phyloP scores from a whole-genome alignment of 257 asterid genomes.

The Orobanche coerulescens region DNA sequence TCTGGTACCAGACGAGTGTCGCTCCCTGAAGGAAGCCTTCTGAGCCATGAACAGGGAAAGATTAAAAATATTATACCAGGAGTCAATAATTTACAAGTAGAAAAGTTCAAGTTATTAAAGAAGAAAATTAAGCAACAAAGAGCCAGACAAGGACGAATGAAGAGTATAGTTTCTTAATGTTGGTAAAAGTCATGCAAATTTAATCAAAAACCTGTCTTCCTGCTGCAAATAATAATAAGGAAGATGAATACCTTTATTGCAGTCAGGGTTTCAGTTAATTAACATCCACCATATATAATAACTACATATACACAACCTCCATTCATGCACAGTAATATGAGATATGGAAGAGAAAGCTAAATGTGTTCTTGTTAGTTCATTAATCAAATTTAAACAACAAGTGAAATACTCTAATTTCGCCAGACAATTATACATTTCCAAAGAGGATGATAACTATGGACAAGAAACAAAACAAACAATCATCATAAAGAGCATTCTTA shows the following conservation, averaged over 20 bases:
- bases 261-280: neutral
- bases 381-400: neutral
- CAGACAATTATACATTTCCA: neutral
- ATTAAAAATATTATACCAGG: neutral
- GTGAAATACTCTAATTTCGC: neutral
- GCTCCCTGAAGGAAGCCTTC: slow-evolving; percentile 68
- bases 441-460: neutral
- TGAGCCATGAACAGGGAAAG: slow-evolving; percentile 26
- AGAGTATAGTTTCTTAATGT: neutral
- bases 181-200: neutral
- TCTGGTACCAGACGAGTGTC: slow-evolving; percentile 57
- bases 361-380: neutral
- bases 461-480: neutral
- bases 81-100: no score
- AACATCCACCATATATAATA: neutral
- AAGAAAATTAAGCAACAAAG: neutral
- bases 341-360: neutral
- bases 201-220: slow-evolving; percentile 13
- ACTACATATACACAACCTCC: neutral
- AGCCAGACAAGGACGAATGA: neutral
- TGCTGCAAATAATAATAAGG: neutral
- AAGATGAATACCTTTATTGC: neutral
- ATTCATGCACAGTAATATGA: neutral
- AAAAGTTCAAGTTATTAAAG: neutral
- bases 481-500: slow-evolving; percentile 38